A percentile compares a stretch with the other conserved stretches of the same genome.
Evolutionary conservation across 1,139 yeast species (phyloP).

Genomic region (Candida frijolesensis): DNA sequence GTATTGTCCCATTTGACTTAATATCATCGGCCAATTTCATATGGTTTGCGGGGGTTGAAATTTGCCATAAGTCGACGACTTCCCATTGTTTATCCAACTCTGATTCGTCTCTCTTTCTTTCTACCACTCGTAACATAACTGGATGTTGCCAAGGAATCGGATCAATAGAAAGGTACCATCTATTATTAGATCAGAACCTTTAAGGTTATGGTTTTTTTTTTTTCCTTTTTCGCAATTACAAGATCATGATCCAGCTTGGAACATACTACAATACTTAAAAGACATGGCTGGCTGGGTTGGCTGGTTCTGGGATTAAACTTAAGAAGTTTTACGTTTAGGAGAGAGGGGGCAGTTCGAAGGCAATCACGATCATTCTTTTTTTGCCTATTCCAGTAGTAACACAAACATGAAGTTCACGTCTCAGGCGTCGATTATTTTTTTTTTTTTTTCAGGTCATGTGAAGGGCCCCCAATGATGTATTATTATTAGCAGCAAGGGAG

Average conservation of each 20-base stretch:
- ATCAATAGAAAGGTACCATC: not conserved
- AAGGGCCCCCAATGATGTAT: too few species aligned
- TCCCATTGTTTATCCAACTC: too few species aligned
- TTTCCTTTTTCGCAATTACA: not conserved
- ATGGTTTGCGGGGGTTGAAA: too few species aligned
- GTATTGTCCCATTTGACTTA: too few species aligned
- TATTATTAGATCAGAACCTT: not conserved
- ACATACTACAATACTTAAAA: not conserved
- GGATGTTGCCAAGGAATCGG: not conserved
- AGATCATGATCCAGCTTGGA: not conserved
- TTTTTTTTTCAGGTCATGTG: not conserved
- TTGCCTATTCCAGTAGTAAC: not conserved
- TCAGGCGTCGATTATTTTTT: not conserved
- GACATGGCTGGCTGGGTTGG: constrained; percentile 1
- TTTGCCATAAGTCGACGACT: too few species aligned
- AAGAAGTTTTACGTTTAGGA: not conserved
- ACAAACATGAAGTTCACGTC: too few species aligned
- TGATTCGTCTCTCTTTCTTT: too few species aligned
- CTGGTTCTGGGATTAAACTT: not conserved
- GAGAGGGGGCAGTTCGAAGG: not conserved
- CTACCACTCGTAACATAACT: not conserved
- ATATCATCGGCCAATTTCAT: too few species aligned
- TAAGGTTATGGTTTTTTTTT: not conserved
- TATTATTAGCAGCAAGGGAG: too few species aligned
- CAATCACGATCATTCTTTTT: not conserved